Conservation (phyloP, 2,329 filamentous ascomycete genomes). For the Hypoxylon rubiginosum region DNA sequence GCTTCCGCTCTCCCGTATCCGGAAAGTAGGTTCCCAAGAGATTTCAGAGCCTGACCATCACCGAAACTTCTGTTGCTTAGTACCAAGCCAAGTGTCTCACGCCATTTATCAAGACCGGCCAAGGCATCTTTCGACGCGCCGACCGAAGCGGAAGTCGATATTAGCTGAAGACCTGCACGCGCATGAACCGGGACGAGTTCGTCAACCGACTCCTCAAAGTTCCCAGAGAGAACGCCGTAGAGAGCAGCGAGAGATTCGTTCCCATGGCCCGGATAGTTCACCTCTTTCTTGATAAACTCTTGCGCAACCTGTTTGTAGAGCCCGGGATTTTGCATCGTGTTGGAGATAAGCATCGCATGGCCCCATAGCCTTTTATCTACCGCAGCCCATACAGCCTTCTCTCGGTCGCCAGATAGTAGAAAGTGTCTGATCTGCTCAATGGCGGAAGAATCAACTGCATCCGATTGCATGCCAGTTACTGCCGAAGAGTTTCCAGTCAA, state of each 20-base stretch:
- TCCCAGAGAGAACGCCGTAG: slow-evolving; percentile 94
- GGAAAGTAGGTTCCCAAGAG: slow-evolving; percentile 84
- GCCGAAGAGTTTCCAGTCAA: slow-evolving; percentile 56
- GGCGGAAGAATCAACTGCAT: slow-evolving; percentile 76
- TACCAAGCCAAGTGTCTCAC: slow-evolving; percentile 87
- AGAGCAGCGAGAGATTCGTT: slow-evolving; percentile 91
- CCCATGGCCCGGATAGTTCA: slow-evolving; percentile 83
- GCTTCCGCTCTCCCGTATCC: slow-evolving; percentile 92
- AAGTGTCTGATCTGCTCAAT: slow-evolving; percentile 79
- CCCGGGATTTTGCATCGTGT: slow-evolving; percentile 77
- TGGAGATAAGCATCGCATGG: slow-evolving; percentile 91
- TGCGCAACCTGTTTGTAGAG: slow-evolving; percentile 94
- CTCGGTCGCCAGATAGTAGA: slow-evolving; percentile 84
- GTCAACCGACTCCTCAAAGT: slow-evolving; percentile 93
- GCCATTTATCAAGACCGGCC: slow-evolving; percentile 92
- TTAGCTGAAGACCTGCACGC: slow-evolving; percentile 89
- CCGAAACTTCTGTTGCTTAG: slow-evolving; percentile 88
- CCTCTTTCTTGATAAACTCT: slow-evolving; percentile 95
- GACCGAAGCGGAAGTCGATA: slow-evolving; percentile 77
- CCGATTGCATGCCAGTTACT: slow-evolving; percentile 62
- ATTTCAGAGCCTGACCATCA: slow-evolving; percentile 81
- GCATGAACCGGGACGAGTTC: slow-evolving; percentile 95
- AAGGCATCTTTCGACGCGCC: slow-evolving; percentile 78
- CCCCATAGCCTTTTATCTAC: slow-evolving; percentile 96
- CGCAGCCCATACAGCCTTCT: slow-evolving; percentile 93